Conservation (phyloP, 805 yeast species). For the Blastobotrys terrestris region DNA sequence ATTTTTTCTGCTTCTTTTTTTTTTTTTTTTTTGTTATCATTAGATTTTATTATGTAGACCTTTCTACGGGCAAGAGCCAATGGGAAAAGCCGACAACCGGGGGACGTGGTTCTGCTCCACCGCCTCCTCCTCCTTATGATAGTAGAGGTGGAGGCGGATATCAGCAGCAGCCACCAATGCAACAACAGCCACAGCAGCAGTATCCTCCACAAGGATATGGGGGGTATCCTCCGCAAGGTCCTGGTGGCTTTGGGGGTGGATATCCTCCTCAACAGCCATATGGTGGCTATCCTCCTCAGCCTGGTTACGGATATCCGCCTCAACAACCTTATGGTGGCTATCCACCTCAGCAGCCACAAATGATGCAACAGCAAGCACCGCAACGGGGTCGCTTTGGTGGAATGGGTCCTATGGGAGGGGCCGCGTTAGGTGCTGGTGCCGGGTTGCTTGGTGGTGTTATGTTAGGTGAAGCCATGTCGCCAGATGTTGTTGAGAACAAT, state of each 20-base stretch:
- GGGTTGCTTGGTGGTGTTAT: slow-evolving; percentile 60
- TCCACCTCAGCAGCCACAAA: slow-evolving; percentile 31
- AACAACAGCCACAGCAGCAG: not conserved
- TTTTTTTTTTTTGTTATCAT: slow-evolving; percentile 38
- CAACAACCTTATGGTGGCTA: slow-evolving; percentile 4
- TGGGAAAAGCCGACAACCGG: slow-evolving; percentile 70
- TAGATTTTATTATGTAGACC: slow-evolving; percentile 77
- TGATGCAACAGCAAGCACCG: slow-evolving; percentile 29
- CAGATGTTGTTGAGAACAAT: slow-evolving; percentile 33
- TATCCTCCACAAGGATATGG: slow-evolving; percentile 5
- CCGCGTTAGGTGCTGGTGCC: slow-evolving; percentile 48
- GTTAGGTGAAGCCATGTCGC: slow-evolving; percentile 40
- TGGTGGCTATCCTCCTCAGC: slow-evolving; percentile 10
- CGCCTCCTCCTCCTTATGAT: slow-evolving; percentile 4
- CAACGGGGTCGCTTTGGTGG: slow-evolving; percentile 32
- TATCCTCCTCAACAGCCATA: slow-evolving; percentile 19
- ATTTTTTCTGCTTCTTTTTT: slow-evolving; percentile 27
- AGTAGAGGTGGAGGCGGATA: not conserved
- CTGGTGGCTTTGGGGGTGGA: slow-evolving; percentile 15
- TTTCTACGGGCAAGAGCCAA: slow-evolving; percentile 67
- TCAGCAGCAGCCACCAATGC: slow-evolving; percentile 8
- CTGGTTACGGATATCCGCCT: slow-evolving; percentile 15
- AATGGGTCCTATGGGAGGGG: slow-evolving; percentile 37
- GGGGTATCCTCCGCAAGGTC: slow-evolving; percentile 9
- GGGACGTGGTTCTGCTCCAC: not conserved